Conservation (phyloP, 257 asterid genomes). For the Nemophila menziesii region DNA sequence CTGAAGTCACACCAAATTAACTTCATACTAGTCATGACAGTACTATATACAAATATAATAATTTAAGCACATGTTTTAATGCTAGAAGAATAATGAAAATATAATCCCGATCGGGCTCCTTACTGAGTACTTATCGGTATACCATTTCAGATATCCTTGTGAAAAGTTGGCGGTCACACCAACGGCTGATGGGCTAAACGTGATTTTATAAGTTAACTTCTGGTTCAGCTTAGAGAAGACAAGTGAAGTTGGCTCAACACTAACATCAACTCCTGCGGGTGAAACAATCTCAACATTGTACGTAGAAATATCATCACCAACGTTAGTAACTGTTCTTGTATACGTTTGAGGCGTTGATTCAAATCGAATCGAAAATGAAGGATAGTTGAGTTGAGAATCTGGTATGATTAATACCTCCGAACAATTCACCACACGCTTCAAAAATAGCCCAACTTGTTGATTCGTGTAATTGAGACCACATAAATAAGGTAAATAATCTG, state of each 20-base stretch:
- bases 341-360: constrained; percentile 3
- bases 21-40: too few species aligned
- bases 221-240: constrained; percentile 9
- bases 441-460: constrained; percentile 7
- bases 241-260: constrained; percentile 5
- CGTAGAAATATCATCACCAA: constrained; percentile 8
- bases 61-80: too few species aligned
- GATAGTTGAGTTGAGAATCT: constrained; percentile 31
- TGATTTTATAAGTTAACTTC: constrained; percentile 7
- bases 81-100: too few species aligned
- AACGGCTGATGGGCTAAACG: background rate
- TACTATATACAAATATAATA: too few species aligned
- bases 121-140: constrained; percentile 5
- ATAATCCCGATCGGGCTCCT: constrained; percentile 15
- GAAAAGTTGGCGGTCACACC: background rate
- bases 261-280: constrained; percentile 8
- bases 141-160: constrained; percentile 16
- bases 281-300: constrained; percentile 13
- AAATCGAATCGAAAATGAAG: constrained; percentile 22
- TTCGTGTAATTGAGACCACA: constrained; percentile 37
- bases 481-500: constrained; percentile 33
- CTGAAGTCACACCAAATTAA: too few species aligned
- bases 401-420: constrained; percentile 9
- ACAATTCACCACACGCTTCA: constrained; percentile 18
- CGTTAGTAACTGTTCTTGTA: constrained; percentile 15